A percentile compares a stretch with the other conserved stretches of the same genome.
Conservation (phyloP, 176 grass and related monocot genomes). For the Elaeis guineensis region DNA sequence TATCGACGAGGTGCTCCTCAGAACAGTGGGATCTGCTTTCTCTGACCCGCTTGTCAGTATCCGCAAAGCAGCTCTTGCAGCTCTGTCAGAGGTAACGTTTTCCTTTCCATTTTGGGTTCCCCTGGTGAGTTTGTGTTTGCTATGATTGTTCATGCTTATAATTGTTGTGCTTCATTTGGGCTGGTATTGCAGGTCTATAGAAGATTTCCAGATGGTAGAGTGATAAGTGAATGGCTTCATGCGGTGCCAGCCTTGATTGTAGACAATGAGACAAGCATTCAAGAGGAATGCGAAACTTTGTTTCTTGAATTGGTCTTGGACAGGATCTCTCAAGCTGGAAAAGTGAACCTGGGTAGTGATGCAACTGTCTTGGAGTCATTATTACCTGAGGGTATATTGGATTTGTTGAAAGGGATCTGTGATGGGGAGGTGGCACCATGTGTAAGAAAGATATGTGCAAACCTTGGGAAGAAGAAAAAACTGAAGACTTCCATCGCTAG, state of each 20-base stretch:
- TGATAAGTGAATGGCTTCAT: constrained; percentile 83
- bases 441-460: constrained; percentile 75
- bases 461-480: constrained; percentile 93
- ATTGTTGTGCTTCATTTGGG: neutral
- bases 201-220: constrained; percentile 56
- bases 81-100: constrained; percentile 67
- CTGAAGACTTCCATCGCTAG: constrained; percentile 55
- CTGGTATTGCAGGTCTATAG: constrained; percentile 42
- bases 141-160: neutral
- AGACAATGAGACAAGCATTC: constrained; percentile 84
- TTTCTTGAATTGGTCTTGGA: constrained; percentile 87
- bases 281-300: constrained; percentile 89
- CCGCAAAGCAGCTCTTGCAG: constrained; percentile 80
- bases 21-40: constrained; percentile 58
- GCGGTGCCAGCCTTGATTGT: constrained; percentile 67
- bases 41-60: constrained; percentile 86
- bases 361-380: constrained; percentile 32
- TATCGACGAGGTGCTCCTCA: constrained; percentile 53
- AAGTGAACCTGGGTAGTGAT: constrained; percentile 30
- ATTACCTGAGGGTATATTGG: constrained; percentile 53
- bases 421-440: constrained; percentile 67
- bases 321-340: constrained; percentile 56
- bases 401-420: constrained; percentile 68
- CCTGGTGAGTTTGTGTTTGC: neutral
- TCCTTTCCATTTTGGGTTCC: neutral